Evolutionary conservation across 805 yeast species (phyloP).

Genomic region (Candida dajiaensis): DNA sequence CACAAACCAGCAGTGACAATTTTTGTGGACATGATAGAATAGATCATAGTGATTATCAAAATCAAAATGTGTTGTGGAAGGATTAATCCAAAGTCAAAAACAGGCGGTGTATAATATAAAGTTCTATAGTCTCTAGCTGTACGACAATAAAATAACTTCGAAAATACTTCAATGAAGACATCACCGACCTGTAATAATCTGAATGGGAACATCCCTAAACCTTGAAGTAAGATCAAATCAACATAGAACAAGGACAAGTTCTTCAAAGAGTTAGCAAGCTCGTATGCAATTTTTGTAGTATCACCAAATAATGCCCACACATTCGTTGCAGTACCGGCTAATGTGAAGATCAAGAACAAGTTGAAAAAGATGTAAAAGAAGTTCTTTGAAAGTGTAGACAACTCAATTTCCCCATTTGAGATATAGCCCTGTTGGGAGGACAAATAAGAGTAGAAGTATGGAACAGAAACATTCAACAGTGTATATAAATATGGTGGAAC

Average conservation of each 20-base stretch:
- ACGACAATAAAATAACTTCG: slow-evolving; percentile 48
- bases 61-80: slow-evolving; percentile 89
- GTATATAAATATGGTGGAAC: slow-evolving; percentile 91
- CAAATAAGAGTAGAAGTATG: slow-evolving; percentile 79
- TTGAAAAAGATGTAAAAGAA: slow-evolving; percentile 93
- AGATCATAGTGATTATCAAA: slow-evolving; percentile 76
- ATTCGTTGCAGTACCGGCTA: slow-evolving; percentile 86
- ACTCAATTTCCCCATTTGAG: slow-evolving; percentile 88
- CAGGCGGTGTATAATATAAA: slow-evolving; percentile 73
- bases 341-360: slow-evolving; percentile 86
- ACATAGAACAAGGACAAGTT: slow-evolving; percentile 84
- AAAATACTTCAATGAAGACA: slow-evolving; percentile 66
- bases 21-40: slow-evolving; percentile 85
- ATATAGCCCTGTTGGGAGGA: slow-evolving; percentile 83
- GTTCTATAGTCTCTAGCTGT: slow-evolving; percentile 80
- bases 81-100: slow-evolving; percentile 84
- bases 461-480: slow-evolving; percentile 72
- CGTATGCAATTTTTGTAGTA: slow-evolving; percentile 82
- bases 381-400: slow-evolving; percentile 85
- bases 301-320: slow-evolving; percentile 79
- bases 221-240: slow-evolving; percentile 76
- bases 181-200: slow-evolving; percentile 78
- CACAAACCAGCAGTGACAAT: slow-evolving; percentile 78
- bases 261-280: slow-evolving; percentile 74
- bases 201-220: slow-evolving; percentile 86